phyloP scores from a whole-genome alignment of 495 filamentous ascomycete species.

The Cenococcum geophilum region DNA sequence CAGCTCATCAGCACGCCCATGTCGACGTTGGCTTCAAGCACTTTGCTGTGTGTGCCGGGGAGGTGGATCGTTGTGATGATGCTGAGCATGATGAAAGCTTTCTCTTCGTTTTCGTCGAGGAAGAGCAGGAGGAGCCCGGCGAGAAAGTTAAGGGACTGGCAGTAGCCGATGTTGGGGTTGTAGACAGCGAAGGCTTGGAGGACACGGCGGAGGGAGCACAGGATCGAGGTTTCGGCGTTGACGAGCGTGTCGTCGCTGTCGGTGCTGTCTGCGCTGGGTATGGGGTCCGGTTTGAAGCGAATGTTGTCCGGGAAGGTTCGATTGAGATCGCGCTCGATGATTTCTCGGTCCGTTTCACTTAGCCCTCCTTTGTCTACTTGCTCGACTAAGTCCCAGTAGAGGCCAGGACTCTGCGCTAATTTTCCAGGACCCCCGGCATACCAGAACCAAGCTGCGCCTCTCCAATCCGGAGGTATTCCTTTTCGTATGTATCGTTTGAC shows the following conservation, averaged over 20 bases:
- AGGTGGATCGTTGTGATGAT: conserved; percentile 85
- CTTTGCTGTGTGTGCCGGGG: conserved; percentile 87
- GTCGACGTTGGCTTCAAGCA: conserved; percentile 89
- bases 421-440: conserved; percentile 80
- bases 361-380: conserved; percentile 57
- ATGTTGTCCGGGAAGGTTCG: conserved; percentile 95
- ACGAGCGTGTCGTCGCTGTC: conserved; percentile 15
- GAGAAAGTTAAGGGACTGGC: conserved; percentile 94
- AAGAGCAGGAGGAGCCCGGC: conserved; percentile 94
- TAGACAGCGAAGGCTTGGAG: conserved; percentile 85
- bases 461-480: conserved; percentile 89
- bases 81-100: conserved; percentile 89
- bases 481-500: conserved; percentile 87
- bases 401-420: conserved; percentile 62
- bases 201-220: conserved; percentile 74
- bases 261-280: conserved; percentile 23
- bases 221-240: conserved; percentile 64
- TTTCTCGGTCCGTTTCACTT: conserved; percentile 68
- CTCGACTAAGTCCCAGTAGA: conserved; percentile 65
- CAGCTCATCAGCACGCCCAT: conserved; percentile 86
- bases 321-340: conserved; percentile 91
- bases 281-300: conserved; percentile 69
- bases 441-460: conserved; percentile 93
- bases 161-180: conserved; percentile 87
- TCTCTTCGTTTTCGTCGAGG: conserved; percentile 69